phyloP scores from a whole-genome alignment of 495 filamentous ascomycete species.

The Oleoguttula mirabilis region DNA sequence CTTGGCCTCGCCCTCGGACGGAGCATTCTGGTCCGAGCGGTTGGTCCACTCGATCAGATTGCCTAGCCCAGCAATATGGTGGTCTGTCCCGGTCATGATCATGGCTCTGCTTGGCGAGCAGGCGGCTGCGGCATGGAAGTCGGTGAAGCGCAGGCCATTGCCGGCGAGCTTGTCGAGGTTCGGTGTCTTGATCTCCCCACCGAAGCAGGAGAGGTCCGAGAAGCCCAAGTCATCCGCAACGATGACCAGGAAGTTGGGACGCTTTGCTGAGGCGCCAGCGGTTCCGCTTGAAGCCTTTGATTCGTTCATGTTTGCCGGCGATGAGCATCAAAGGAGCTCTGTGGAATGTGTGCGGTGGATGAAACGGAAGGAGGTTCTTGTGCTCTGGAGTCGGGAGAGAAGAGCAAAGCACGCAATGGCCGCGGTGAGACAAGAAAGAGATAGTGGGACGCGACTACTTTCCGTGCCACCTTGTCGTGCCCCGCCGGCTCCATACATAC shows the following conservation, averaged over 20 bases:
- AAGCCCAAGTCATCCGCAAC: constrained; percentile 48
- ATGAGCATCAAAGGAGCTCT: constrained; percentile 18
- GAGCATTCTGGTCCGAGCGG: constrained; percentile 27
- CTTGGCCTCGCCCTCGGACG: constrained; percentile 28
- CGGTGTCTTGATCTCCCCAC: constrained; percentile 51
- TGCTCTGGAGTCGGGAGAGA: too few species aligned
- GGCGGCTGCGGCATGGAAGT: constrained; percentile 52
- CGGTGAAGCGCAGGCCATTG: constrained; percentile 45
- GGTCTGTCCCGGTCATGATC: constrained; percentile 40
- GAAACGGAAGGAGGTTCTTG: too few species aligned
- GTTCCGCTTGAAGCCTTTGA: constrained; percentile 19
- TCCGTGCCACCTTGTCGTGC: too few species aligned
- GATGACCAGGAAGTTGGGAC: constrained; percentile 52
- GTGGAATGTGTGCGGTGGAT: too few species aligned
- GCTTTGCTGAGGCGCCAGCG: constrained; percentile 28
- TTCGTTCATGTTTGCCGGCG: constrained; percentile 18
- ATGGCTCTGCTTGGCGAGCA: constrained; percentile 55
- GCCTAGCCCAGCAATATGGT: constrained; percentile 40
- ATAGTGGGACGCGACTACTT: too few species aligned
- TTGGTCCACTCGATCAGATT: constrained; percentile 34
- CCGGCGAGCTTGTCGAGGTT: constrained; percentile 47
- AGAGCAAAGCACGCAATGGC: too few species aligned
- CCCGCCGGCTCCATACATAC: too few species aligned
- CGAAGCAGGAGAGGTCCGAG: constrained; percentile 49
- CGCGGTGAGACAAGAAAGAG: too few species aligned